Conservation (phyloP, 2,329 filamentous ascomycete species). For the Arthrocladium fulminans region DNA sequence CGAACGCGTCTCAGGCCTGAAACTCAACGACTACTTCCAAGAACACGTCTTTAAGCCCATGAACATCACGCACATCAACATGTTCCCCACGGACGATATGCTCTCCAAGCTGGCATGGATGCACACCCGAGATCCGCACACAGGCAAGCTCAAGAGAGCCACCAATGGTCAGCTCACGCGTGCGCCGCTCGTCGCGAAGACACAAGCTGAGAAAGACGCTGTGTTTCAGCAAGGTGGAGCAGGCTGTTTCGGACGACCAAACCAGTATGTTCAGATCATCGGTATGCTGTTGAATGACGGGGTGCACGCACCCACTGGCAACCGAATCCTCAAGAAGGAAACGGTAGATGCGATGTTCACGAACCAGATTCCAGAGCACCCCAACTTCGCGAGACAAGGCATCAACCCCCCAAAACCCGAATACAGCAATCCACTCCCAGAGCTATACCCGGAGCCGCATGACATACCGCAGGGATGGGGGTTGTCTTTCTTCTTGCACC, state of each 20-base stretch:
- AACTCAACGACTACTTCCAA: slow-evolving; percentile 43
- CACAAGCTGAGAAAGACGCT: slow-evolving; percentile 34
- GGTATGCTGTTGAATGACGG: slow-evolving; percentile 57
- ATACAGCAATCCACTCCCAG: slow-evolving; percentile 41
- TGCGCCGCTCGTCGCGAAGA: slow-evolving; percentile 36
- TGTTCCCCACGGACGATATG: slow-evolving; percentile 50
- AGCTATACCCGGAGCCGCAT: slow-evolving; percentile 45
- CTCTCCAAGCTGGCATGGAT: slow-evolving; percentile 48
- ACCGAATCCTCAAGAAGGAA: slow-evolving; percentile 45
- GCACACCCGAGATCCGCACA: slow-evolving; percentile 42
- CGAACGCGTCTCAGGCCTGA: slow-evolving; percentile 37
- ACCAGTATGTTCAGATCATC: slow-evolving; percentile 53
- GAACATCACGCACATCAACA: slow-evolving; percentile 43
- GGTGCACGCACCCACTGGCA: slow-evolving; percentile 47
- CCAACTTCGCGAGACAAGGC: slow-evolving; percentile 42
- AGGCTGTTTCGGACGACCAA: slow-evolving; percentile 51
- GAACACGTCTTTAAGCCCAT: slow-evolving; percentile 42
- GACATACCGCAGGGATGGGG: slow-evolving; percentile 56
- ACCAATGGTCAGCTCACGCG: slow-evolving; percentile 44
- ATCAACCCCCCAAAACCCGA: slow-evolving; percentile 42
- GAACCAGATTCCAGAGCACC: slow-evolving; percentile 52
- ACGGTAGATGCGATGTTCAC: slow-evolving; percentile 57
- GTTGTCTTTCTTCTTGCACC: slow-evolving; percentile 49
- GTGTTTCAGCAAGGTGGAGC: slow-evolving; percentile 55
- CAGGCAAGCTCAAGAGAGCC: slow-evolving; percentile 33